Percentiles rank a stretch among this genome's conserved stretches.
These are phyloP conservation scores for Neofusicoccum umdonicola DNA, from an alignment of 2,329 filamentous ascomycete genomes.

Conservation along the genomic window DNA sequence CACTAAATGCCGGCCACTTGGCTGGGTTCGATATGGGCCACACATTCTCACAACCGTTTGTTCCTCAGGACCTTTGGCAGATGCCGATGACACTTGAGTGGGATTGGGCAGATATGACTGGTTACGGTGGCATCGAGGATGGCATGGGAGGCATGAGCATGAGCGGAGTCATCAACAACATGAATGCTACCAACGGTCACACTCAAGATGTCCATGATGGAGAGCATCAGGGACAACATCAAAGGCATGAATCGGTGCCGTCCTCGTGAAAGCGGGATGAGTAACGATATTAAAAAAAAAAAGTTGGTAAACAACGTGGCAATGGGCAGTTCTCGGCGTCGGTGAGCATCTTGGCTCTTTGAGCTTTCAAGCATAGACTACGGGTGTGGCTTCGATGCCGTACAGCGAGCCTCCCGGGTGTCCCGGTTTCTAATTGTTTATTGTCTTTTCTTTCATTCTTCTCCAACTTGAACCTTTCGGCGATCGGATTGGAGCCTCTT, in stretches of 20 bases:
- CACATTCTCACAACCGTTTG: conserved; percentile 76
- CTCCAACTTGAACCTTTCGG: background rate
- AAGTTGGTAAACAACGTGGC: background rate
- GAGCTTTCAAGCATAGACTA: background rate
- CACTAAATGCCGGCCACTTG: background rate
- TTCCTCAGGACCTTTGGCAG: conserved; percentile 91
- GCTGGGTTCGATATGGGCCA: conserved; percentile 2
- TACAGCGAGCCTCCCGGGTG: background rate
- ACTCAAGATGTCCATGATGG: background rate
- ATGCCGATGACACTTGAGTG: conserved; percentile 96
- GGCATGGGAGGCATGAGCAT: conserved; percentile 17
- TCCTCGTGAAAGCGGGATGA: background rate
- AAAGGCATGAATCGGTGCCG: background rate
- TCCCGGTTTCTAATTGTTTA: background rate
- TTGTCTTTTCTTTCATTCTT: background rate
- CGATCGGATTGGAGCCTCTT: background rate
- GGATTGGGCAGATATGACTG: conserved; percentile 64
- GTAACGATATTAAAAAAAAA: background rate
- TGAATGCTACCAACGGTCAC: background rate
- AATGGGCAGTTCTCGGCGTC: background rate
- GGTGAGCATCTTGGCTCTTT: background rate
- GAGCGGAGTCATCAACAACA: conserved; percentile 14
- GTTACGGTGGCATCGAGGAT: conserved; percentile 35
- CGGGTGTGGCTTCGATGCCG: background rate
- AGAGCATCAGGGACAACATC: background rate